A percentile compares a stretch with the other conserved stretches of the same genome.
Conservation (phyloP, 192 early-diverging fungal genomes). For the Podila clonocystis region DNA sequence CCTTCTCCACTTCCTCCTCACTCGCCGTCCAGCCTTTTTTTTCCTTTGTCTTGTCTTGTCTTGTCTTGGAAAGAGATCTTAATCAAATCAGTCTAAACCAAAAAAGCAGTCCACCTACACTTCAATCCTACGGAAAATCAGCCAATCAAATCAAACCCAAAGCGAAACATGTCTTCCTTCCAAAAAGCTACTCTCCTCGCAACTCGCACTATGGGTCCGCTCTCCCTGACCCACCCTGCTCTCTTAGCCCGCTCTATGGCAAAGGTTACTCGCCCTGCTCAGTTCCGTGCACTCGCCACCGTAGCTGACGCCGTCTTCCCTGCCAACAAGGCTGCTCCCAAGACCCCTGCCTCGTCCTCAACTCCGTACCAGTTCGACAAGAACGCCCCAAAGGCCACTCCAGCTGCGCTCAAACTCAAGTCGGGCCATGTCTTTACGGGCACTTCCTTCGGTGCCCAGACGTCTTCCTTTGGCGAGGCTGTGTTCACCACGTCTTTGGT, state of each 20-base stretch:
- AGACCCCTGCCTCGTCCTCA: constrained; percentile 24
- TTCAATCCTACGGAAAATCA: constrained; percentile 14
- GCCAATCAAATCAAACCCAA: constrained; percentile 10
- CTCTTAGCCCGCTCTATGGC: background rate
- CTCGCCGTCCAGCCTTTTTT: background rate
- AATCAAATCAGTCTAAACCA: background rate
- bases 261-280: background rate
- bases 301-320: constrained; percentile 66
- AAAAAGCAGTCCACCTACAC: constrained; percentile 4
- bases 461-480: constrained; percentile 82
- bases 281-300: constrained; percentile 56
- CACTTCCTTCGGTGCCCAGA: constrained; percentile 86
- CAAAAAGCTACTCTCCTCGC: constrained; percentile 15
- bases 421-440: constrained; percentile 86
- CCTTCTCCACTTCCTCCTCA: background rate
- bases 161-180: constrained; percentile 29
- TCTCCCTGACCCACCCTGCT: constrained; percentile 8
- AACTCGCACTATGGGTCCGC: constrained; percentile 14
- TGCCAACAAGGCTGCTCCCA: constrained; percentile 38
- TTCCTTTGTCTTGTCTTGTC: too few relatives aligned
- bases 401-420: constrained; percentile 80
- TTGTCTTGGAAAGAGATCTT: background rate
- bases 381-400: constrained; percentile 54
- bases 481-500: constrained; percentile 96
- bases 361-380: constrained; percentile 40